phyloP scores from a whole-genome alignment of 148 eudicot genomes.

The Camellia lanceoleosa region DNA sequence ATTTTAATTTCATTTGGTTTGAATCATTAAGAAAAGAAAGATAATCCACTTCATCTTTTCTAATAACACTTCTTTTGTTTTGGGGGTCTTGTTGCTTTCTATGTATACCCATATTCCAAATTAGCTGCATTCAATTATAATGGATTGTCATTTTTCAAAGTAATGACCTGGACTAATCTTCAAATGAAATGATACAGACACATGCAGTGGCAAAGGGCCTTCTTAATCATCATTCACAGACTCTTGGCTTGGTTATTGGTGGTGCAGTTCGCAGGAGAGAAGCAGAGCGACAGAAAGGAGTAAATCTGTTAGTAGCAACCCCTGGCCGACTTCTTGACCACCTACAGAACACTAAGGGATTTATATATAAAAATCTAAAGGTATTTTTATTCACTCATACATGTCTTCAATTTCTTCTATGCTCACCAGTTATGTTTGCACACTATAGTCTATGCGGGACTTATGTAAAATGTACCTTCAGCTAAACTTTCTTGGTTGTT shows the following conservation, averaged over 20 bases:
- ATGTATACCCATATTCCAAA: not conserved
- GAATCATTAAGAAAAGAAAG: too few relatives aligned
- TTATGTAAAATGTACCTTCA: not conserved
- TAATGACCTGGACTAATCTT: not conserved
- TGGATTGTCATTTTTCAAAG: not conserved
- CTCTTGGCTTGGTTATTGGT: conserved; percentile 83
- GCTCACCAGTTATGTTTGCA: not conserved
- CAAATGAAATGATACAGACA: conserved; percentile 47
- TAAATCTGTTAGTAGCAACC: conserved; percentile 77
- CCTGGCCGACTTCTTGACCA: conserved; percentile 98
- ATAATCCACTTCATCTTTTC: too few relatives aligned
- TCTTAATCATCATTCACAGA: conserved; percentile 82
- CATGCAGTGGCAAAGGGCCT: conserved; percentile 88
- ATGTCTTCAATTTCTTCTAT: not conserved
- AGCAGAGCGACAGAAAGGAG: conserved; percentile 89
- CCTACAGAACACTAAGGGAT: conserved; percentile 80
- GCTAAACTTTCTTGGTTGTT: not conserved
- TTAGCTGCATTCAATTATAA: not conserved
- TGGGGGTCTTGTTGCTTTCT: too few relatives aligned
- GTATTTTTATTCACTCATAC: conserved; percentile 21
- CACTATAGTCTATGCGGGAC: too few relatives aligned
- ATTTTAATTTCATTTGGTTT: too few relatives aligned
- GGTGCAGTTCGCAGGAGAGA: conserved; percentile 72
- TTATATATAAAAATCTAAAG: conserved; percentile 69
- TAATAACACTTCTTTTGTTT: too few relatives aligned